Conservation (phyloP, 108 stramenopile genomes). For the Seminavis robusta region DNA sequence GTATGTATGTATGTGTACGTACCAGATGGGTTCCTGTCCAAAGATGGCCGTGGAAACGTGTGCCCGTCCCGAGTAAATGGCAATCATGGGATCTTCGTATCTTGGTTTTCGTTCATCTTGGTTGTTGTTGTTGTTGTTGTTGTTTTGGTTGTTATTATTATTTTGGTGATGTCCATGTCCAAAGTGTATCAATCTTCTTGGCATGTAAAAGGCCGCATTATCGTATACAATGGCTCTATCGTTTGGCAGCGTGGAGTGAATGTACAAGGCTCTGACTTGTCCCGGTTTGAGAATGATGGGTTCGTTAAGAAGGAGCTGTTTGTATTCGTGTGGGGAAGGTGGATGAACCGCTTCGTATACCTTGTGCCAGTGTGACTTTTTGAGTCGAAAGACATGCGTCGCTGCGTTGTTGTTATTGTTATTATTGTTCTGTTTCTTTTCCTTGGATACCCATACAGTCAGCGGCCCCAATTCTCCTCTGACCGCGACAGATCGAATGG, state of each 20-base stretch:
- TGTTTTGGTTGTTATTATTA: no score
- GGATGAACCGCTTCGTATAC: slow-evolving; percentile 67
- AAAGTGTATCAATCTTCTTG: no score
- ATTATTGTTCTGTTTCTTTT: slow-evolving; percentile 27
- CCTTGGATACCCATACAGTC: slow-evolving; percentile 79
- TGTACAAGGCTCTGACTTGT: slow-evolving; percentile 65
- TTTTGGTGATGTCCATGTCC: no score
- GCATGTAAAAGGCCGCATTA: no score
- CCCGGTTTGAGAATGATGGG: slow-evolving; percentile 73
- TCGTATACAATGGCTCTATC: slow-evolving; percentile 87
- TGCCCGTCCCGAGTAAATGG: slow-evolving; percentile 71
- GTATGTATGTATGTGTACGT: neutral
- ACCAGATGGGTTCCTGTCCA: slow-evolving; percentile 69
- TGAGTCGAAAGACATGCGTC: slow-evolving; percentile 10
- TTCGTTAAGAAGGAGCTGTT: slow-evolving; percentile 48
- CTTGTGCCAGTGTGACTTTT: slow-evolving; percentile 60
- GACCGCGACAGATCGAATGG: slow-evolving; percentile 66
- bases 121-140: no score
- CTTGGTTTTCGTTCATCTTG: no score
- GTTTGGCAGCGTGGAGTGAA: slow-evolving; percentile 70
- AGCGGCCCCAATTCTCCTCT: slow-evolving; percentile 67
- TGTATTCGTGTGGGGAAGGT: slow-evolving; percentile 47
- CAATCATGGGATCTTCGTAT: slow-evolving; percentile 68
- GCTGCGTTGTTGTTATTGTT: neutral
- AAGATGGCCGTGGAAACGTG: slow-evolving; percentile 69